Conservation (phyloP, 2,329 filamentous ascomycete species). For the Aspergillus novofumigatus region DNA sequence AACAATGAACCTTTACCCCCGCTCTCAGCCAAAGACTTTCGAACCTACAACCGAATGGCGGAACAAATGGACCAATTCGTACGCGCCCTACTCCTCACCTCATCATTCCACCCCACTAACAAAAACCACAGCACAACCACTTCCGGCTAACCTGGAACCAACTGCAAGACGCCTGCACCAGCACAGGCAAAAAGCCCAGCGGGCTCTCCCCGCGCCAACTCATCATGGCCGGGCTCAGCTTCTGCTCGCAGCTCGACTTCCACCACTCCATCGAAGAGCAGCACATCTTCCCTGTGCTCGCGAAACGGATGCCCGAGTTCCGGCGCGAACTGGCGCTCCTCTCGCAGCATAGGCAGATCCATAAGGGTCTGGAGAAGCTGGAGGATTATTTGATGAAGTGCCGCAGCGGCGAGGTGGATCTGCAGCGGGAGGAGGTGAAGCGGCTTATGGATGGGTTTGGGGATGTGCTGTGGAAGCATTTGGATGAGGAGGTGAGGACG, state of each 20-base stretch:
- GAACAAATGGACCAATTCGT: slow-evolving; percentile 72
- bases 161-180: slow-evolving; percentile 62
- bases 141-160: slow-evolving; percentile 72
- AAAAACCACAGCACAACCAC: slow-evolving; percentile 60
- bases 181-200: slow-evolving; percentile 52
- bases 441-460: slow-evolving; percentile 74
- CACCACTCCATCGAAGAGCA: slow-evolving; percentile 83
- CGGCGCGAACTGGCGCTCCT: slow-evolving; percentile 61
- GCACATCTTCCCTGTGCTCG: slow-evolving; percentile 75
- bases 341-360: slow-evolving; percentile 73
- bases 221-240: slow-evolving; percentile 62
- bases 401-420: slow-evolving; percentile 57
- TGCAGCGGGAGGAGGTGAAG: slow-evolving; percentile 58
- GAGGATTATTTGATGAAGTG: slow-evolving; percentile 63
- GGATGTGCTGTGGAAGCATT: slow-evolving; percentile 71
- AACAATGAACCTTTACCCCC: slow-evolving; percentile 49
- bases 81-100: slow-evolving; percentile 25
- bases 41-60: slow-evolving; percentile 66
- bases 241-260: slow-evolving; percentile 64
- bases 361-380: slow-evolving; percentile 66
- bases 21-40: slow-evolving; percentile 63
- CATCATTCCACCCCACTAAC: slow-evolving; percentile 8
- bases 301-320: slow-evolving; percentile 75
- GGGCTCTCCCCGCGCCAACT: slow-evolving; percentile 67
- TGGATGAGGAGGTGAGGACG: slow-evolving; percentile 77